Evolutionary conservation across 352 stramenopile species (phyloP).

Genomic region (Pythium guiyangense): DNA sequence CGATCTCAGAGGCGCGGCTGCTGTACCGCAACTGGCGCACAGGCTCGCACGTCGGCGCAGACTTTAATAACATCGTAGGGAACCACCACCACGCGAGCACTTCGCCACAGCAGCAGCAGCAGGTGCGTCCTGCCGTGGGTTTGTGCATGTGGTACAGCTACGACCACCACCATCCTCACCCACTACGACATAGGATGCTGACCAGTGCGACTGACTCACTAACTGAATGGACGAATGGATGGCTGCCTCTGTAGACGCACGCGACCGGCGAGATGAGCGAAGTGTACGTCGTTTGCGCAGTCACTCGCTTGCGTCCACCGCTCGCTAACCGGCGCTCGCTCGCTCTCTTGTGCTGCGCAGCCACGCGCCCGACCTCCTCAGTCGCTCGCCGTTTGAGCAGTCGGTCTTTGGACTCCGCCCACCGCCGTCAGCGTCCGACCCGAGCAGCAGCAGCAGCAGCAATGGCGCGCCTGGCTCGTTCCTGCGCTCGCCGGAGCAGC

Average conservation of each 20-base stretch:
- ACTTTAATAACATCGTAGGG: constrained; percentile 14
- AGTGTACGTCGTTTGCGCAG: constrained; percentile 30
- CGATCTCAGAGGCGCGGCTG: constrained; percentile 60
- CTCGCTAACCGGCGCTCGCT: background rate
- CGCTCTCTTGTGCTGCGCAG: constrained; percentile 9
- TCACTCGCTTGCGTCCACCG: no score
- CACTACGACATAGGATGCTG: background rate
- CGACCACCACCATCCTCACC: background rate
- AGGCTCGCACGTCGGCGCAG: constrained; percentile 37
- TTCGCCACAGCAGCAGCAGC: background rate
- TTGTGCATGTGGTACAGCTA: background rate
- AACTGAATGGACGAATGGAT: background rate
- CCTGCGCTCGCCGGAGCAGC: constrained; percentile 34
- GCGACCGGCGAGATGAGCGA: constrained; percentile 39
- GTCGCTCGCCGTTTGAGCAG: constrained; percentile 59
- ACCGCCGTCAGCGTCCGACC: background rate
- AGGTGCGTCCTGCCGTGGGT: background rate
- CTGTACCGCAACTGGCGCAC: constrained; percentile 82
- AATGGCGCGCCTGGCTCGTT: constrained; percentile 10
- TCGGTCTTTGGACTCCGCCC: constrained; percentile 17
- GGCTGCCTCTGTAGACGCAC: background rate
- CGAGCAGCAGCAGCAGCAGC: no score
- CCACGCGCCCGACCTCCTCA: constrained; percentile 41
- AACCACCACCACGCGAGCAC: constrained; percentile 2
- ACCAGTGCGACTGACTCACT: no score